A percentile compares a stretch with the other conserved stretches of the same genome.
Evolutionary conservation across 352 stramenopile genomes (phyloP).

Genomic region (Globisporangium polare): DNA sequence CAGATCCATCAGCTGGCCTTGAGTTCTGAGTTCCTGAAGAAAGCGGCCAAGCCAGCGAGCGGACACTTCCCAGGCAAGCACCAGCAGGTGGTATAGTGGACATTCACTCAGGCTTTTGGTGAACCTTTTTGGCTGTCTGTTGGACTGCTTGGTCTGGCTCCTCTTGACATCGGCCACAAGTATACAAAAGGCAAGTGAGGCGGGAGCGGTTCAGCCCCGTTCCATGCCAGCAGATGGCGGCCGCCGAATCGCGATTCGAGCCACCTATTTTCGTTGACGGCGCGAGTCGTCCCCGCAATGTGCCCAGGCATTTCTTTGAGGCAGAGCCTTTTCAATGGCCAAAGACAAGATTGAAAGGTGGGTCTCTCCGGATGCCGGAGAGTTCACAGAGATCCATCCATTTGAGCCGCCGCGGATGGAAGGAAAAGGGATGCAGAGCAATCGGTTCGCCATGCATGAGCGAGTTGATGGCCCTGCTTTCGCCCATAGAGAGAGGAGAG

Average conservation of each 20-base stretch:
- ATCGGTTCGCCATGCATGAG: neutral
- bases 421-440: neutral
- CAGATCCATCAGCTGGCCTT: neutral
- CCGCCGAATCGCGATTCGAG: neutral
- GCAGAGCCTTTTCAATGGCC: too few species aligned
- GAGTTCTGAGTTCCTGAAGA: neutral
- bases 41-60: neutral
- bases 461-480: neutral
- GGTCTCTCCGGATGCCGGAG: too few species aligned
- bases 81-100: neutral
- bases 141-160: neutral
- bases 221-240: conserved; percentile 7
- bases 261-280: neutral
- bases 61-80: neutral
- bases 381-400: too few species aligned
- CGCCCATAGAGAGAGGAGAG: neutral
- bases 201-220: neutral
- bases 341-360: too few species aligned
- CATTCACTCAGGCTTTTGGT: conserved; percentile 4
- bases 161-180: neutral
- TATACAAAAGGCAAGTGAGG: neutral
- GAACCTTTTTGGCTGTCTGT: neutral
- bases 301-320: too few species aligned
- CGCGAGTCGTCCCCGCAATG: neutral
- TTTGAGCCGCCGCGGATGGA: neutral